These are phyloP conservation scores for Paecilomyces fulvus DNA, from an alignment of 2,329 filamentous ascomycete species.

Conservation along the genomic window DNA sequence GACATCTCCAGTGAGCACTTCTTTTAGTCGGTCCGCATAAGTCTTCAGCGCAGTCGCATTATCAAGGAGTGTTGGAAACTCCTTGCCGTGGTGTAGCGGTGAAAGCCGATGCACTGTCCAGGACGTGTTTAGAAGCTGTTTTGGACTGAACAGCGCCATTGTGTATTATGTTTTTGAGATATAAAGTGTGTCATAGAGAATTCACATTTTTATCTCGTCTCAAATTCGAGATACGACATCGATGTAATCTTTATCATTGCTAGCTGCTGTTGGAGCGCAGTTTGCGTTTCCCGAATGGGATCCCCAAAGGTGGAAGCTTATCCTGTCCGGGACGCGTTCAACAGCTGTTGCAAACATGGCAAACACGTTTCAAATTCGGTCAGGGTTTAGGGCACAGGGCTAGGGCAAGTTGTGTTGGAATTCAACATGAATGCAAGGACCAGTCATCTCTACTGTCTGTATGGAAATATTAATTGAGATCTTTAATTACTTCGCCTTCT, in stretches of 20 bases:
- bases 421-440: background rate
- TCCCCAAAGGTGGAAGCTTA: too few species aligned
- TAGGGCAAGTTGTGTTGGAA: background rate
- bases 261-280: too few species aligned
- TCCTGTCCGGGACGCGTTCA: background rate
- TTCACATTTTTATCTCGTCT: background rate
- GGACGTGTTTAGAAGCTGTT: slow-evolving; percentile 45
- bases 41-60: slow-evolving; percentile 29
- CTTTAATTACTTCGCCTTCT: too few species aligned
- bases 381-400: background rate
- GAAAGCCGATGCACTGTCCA: slow-evolving; percentile 48
- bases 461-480: background rate
- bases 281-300: too few species aligned
- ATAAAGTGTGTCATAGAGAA: background rate
- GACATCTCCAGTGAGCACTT: slow-evolving; percentile 42
- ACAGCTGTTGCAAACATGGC: background rate
- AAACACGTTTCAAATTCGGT: background rate
- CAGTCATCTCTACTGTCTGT: background rate
- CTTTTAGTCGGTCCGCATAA: slow-evolving; percentile 41
- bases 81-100: slow-evolving; percentile 42
- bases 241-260: background rate
- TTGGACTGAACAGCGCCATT: slow-evolving; percentile 18
- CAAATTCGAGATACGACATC: background rate
- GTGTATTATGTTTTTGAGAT: background rate
- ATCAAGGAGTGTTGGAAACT: slow-evolving; percentile 25